Evolutionary conservation across 306 rosid species (phyloP).

Genomic region (Inga laurina): DNA sequence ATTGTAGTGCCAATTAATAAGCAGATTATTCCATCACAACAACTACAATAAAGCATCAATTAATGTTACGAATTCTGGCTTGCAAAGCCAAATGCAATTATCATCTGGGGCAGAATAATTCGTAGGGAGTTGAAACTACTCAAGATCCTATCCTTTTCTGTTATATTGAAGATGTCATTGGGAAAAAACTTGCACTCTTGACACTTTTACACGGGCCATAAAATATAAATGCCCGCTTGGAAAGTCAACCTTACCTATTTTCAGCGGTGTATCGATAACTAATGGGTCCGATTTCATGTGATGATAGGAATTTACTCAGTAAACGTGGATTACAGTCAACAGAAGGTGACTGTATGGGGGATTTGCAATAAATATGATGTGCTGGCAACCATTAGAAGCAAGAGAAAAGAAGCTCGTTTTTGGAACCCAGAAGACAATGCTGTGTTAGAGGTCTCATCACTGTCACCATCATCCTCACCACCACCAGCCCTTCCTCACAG

Average conservation of each 20-base stretch:
- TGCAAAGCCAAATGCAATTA: slow-evolving; percentile 13
- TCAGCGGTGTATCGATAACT: neutral
- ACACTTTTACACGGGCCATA: neutral
- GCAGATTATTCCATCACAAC: neutral
- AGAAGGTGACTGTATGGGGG: slow-evolving; percentile 92
- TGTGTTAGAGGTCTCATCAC: slow-evolving; percentile 34
- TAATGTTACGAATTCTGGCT: neutral
- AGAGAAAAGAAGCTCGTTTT: slow-evolving; percentile 82
- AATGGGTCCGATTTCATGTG: neutral
- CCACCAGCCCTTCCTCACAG: slow-evolving; percentile 32
- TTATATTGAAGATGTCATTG: neutral
- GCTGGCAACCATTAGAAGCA: slow-evolving; percentile 58
- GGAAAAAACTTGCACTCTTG: neutral
- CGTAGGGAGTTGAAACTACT: neutral
- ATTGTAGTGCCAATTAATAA: neutral
- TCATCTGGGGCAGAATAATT: neutral
- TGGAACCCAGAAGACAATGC: slow-evolving; percentile 69
- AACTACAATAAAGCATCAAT: slow-evolving; percentile 2
- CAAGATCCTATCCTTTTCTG: neutral
- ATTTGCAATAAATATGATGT: slow-evolving; percentile 88
- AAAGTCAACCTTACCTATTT: neutral
- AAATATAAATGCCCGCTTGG: neutral
- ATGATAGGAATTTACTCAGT: slow-evolving; percentile 80
- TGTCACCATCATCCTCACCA: slow-evolving; percentile 28
- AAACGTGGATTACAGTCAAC: slow-evolving; percentile 66